phyloP scores from a whole-genome alignment of 495 filamentous ascomycete genomes.

The Parathielavia hyrcaniae region DNA sequence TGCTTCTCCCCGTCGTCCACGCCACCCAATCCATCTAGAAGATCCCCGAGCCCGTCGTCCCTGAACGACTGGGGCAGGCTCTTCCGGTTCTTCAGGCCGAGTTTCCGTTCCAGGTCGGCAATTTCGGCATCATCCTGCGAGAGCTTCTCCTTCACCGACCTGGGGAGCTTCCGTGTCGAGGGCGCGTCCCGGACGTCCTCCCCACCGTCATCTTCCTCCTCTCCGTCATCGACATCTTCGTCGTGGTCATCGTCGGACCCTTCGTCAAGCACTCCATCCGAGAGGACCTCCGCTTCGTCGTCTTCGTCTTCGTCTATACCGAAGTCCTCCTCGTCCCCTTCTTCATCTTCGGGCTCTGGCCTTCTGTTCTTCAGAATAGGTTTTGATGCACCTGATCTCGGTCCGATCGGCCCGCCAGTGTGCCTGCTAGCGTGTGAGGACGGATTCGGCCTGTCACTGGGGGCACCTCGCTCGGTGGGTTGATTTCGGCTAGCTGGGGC shows the following conservation, averaged over 20 bases:
- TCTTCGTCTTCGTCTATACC: constrained; percentile 26
- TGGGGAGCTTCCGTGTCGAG: constrained; percentile 42
- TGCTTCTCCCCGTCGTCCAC: constrained; percentile 47
- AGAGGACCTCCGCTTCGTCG: constrained; percentile 22
- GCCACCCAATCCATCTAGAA: constrained; percentile 65
- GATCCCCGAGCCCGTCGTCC: constrained; percentile 79
- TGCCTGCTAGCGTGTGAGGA: background rate
- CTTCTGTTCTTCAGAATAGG: constrained; percentile 21
- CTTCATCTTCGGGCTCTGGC: constrained; percentile 14
- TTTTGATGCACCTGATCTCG: background rate
- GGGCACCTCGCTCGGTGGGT: constrained; percentile 12
- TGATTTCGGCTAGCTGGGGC: constrained; percentile 10
- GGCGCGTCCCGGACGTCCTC: constrained; percentile 28
- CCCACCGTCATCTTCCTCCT: constrained; percentile 18
- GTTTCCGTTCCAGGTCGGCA: constrained; percentile 76
- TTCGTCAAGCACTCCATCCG: constrained; percentile 26
- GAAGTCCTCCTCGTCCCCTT: constrained; percentile 2
- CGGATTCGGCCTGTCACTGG: background rate
- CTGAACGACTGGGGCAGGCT: constrained; percentile 64
- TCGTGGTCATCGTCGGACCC: constrained; percentile 35
- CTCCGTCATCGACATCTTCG: constrained; percentile 34
- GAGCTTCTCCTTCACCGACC: constrained; percentile 57
- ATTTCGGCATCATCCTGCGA: constrained; percentile 80
- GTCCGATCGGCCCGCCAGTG: background rate
- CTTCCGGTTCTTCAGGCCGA: constrained; percentile 77